Conservation (phyloP, 2,329 filamentous ascomycete species). For the Fusarium falciforme region DNA sequence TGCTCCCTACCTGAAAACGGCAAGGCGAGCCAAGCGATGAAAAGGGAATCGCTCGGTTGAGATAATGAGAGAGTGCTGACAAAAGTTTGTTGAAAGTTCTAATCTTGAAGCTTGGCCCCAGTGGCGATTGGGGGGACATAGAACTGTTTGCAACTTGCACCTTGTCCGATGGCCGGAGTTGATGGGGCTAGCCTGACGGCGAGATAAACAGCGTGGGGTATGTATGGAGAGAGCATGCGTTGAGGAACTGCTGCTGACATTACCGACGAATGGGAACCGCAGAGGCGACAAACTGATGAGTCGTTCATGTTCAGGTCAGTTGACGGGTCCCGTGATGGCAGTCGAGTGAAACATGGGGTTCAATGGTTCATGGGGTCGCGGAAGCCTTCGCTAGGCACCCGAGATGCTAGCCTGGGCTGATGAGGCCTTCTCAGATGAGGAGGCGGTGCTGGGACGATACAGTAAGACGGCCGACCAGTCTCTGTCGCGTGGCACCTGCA, state of each 20-base stretch:
- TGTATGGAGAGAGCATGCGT: background rate
- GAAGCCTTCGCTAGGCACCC: constrained; percentile 31
- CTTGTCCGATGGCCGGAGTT: background rate
- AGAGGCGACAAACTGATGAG: constrained; percentile 22
- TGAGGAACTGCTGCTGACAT: background rate
- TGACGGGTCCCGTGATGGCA: constrained; percentile 28
- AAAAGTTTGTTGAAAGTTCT: background rate
- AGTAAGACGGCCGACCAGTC: constrained; percentile 22
- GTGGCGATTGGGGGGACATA: background rate
- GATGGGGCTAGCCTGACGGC: background rate
- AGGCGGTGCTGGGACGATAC: constrained; percentile 10
- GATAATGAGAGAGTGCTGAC: background rate
- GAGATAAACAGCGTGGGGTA: background rate
- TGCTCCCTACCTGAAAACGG: constrained; percentile 26
- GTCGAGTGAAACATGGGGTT: constrained; percentile 28
- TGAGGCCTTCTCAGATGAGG: constrained; percentile 17
- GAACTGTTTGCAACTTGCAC: background rate
- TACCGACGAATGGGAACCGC: constrained; percentile 13
- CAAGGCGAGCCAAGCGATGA: background rate
- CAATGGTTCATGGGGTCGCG: constrained; percentile 7
- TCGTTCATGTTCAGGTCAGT: constrained; percentile 16
- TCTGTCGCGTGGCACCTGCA: constrained; percentile 17
- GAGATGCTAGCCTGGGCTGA: constrained; percentile 12
- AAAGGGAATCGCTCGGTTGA: constrained; percentile 2
- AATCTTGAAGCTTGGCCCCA: background rate